Evolutionary conservation across 305 asterid species (phyloP), one percentile per base, ranked within the genome.

Genomic region (Nicotiana rustica): DNA sequence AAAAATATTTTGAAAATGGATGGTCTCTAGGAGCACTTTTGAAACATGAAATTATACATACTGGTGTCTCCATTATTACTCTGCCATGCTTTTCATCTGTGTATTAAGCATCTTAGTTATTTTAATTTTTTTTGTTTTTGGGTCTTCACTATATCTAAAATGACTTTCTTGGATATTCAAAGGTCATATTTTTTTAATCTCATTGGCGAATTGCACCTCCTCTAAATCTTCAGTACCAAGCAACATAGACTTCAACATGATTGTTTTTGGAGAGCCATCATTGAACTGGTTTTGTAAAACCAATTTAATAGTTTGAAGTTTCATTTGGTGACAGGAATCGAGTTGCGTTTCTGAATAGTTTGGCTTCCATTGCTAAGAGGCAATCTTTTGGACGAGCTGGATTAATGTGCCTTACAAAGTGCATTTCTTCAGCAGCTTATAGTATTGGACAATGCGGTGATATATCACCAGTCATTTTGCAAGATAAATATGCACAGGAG

Each of bases 381-480:
- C 83, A 88, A 83, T 90, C 97, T 56, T 91, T 96, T 88, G 99
- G 98, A 76, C 90, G 99, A 83, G 94, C 97, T 86, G 99, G 99
- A 83, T 78, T 96, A 85, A 93, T 96, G 95, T 93, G 97, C 88
- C 92, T 96, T 68, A 93, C 90, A 57, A 91, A 93, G 86, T 92
- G 98, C 91, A 91, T 94, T 89, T 86, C 94, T 66, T 87, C 98
- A 44, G 95, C 97, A 84, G 97, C 97, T 85, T 79, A 78, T 89
- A 90, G 97, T 87, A 67, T 83, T 86, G 82, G 85, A 75, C 85
- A 60, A 66, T 41, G 64, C 81, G 36, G 73, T 70, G 89, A 82
- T 83, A 89, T 87, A 65, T 64, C 77, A 19, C 10, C 88, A 65
- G 86, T 89, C 77, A 84, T 85, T 82, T 67, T 85, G 84, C 82